These are phyloP conservation scores for Hortiboletus campestris DNA, from an alignment of 768 basidiomycete genomes.

Conservation along the genomic window DNA sequence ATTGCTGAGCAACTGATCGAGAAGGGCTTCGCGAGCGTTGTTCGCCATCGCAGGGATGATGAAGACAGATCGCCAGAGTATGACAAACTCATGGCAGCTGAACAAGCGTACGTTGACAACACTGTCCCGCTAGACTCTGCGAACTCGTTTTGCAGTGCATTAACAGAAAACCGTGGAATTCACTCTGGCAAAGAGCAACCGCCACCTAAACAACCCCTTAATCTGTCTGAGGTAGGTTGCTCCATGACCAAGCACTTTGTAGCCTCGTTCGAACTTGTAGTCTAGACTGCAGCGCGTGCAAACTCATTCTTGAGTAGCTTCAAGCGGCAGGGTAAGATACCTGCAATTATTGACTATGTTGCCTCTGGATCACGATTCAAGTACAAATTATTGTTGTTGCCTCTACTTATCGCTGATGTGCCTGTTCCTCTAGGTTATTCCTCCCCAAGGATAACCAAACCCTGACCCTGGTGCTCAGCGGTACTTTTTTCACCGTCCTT, in stretches of 20 bases:
- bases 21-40: slow-evolving; percentile 84
- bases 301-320: slow-evolving; percentile 86
- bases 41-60: slow-evolving; percentile 92
- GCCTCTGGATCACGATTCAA: slow-evolving; percentile 95
- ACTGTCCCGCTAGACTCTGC: not conserved
- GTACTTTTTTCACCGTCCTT: slow-evolving; percentile 34
- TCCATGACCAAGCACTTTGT: not conserved
- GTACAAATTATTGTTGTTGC: slow-evolving; percentile 38
- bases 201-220: slow-evolving; percentile 75
- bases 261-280: not conserved
- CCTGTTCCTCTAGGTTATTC: slow-evolving; percentile 53
- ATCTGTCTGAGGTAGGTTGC: slow-evolving; percentile 80
- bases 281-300: slow-evolving; percentile 69
- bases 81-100: slow-evolving; percentile 93
- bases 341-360: slow-evolving; percentile 90
- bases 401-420: not conserved
- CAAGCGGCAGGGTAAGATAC: slow-evolving; percentile 82
- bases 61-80: slow-evolving; percentile 95
- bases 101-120: slow-evolving; percentile 72
- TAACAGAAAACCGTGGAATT: slow-evolving; percentile 73
- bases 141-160: slow-evolving; percentile 53
- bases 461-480: slow-evolving; percentile 87
- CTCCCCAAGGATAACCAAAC: slow-evolving; percentile 92
- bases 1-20: slow-evolving; percentile 92
- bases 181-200: slow-evolving; percentile 91